Percentiles rank a stretch among this genome's conserved stretches.
These are phyloP conservation scores for Gnaphalium uliginosum DNA, from an alignment of 129 eudicot genomes.

Conservation along the genomic window DNA sequence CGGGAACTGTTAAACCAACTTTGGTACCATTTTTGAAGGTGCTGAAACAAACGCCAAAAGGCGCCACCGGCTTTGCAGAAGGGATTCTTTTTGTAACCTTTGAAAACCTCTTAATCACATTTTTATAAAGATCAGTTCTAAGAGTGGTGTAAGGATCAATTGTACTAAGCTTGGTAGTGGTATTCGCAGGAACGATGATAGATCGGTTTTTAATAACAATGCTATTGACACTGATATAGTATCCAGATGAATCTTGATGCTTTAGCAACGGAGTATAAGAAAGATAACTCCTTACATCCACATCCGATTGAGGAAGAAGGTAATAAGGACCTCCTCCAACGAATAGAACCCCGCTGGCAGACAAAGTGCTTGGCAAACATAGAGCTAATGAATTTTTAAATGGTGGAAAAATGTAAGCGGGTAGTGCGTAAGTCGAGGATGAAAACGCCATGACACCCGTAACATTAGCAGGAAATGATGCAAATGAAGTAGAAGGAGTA, in stretches of 20 bases:
- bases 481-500: neutral
- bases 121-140: constrained; percentile 29
- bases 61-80: neutral
- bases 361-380: constrained; percentile 16
- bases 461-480: constrained; percentile 6
- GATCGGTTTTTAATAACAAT: constrained; percentile 15
- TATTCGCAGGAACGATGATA: constrained; percentile 3
- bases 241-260: constrained; percentile 9
- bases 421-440: constrained; percentile 13
- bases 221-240: constrained; percentile 9
- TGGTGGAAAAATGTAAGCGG: neutral
- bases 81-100: neutral
- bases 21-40: neutral
- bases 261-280: constrained; percentile 27
- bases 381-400: constrained; percentile 4
- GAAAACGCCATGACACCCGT: constrained; percentile 22
- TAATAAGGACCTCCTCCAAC: constrained; percentile 20
- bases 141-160: constrained; percentile 35
- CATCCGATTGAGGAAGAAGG: neutral
- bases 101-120: constrained; percentile 10
- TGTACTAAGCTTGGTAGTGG: constrained; percentile 34
- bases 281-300: constrained; percentile 22
- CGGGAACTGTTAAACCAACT: neutral
- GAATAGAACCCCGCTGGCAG: constrained; percentile 15
- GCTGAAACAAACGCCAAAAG: neutral